Base-by-base conservation (phyloP, 371 early-diverging fungal genomes). In the Mucor irregularis region DNA sequence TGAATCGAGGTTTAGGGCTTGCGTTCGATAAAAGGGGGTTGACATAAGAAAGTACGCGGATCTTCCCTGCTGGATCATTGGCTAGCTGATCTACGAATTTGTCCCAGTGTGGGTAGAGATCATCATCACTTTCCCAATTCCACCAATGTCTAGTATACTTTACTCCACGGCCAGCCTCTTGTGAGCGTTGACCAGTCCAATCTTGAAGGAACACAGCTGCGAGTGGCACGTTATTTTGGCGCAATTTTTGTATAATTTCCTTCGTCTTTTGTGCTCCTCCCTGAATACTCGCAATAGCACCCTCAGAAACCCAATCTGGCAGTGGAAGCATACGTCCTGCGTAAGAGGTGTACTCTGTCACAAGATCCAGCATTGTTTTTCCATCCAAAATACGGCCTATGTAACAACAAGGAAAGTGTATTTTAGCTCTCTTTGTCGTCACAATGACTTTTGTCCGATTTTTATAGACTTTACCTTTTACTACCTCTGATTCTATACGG, bases 111-210 rank as follows among this genome's bases (percentile, higher is more conserved):
- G 82, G 80, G 48, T 82, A 78, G 0, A 68, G 53, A 6, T 30
- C 57, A 24, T 56, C 57, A 42, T 72, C 78, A 29, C 63, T 55
- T 52, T 81, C 80, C 80, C 79, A 79, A 35, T 77, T 75, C 80
- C 78, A 79, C 78, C 79, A 81, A 13, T 71, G 53, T 5, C 75
- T 63, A 37, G 56, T 62, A 22, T 66, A 54, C 16, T 58, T 55
- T 4, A 21, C 16, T 28, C 62, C 62, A 16, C 56, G 62, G 5
- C 59, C 56, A 1, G 56, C 48, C 11, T 62, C 56, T 34, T 74
- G 73, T 21, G 49, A 31, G 4, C 79, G 71, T 31, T 64, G 58
- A 24, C 82, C 82, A 45, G 69, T 69, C 80, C 82, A 82, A 43
- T 82, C 82, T 29, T 74, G 64, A 9, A 82, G 38, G 52, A 67